Evolutionary conservation across 2,329 filamentous ascomycete species (phyloP).

Genomic region (Leptographium galeiforme): DNA sequence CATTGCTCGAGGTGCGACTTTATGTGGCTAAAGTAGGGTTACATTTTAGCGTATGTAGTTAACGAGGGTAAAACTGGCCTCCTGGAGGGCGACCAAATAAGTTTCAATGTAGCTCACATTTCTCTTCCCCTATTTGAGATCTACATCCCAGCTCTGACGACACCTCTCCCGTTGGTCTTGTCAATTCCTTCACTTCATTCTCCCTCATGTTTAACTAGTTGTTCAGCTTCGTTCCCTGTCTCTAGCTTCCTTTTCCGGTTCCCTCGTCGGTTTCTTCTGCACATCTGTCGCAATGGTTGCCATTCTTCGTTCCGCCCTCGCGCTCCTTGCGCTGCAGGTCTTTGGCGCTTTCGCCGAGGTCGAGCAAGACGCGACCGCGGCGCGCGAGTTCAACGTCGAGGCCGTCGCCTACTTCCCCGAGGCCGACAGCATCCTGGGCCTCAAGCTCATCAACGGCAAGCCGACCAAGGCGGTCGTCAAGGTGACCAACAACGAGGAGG

Average conservation of each 20-base stretch:
- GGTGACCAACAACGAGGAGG: conserved; percentile 70
- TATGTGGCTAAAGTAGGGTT: too few species aligned
- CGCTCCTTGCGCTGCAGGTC: conserved; percentile 56
- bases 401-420: conserved; percentile 51
- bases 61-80: too few species aligned
- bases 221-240: not conserved
- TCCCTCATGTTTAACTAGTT: conserved; percentile 1
- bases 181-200: too few species aligned
- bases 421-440: conserved; percentile 68
- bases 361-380: conserved; percentile 27
- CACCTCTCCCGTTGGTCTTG: too few species aligned
- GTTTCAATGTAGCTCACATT: too few species aligned
- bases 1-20: too few species aligned
- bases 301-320: conserved; percentile 58
- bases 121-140: too few species aligned
- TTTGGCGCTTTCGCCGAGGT: conserved; percentile 50
- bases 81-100: too few species aligned
- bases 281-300: conserved; percentile 48
- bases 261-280: conserved; percentile 2
- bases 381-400: conserved; percentile 46
- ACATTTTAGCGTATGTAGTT: too few species aligned
- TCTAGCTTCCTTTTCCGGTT: conserved; percentile 5
- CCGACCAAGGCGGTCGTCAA: conserved; percentile 72
- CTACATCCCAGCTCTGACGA: too few species aligned
- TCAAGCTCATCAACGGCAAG: conserved; percentile 89